These are phyloP conservation scores for Thermomyces lanuginosus DNA, from an alignment of 2,329 filamentous ascomycete species.

Conservation along the genomic window DNA sequence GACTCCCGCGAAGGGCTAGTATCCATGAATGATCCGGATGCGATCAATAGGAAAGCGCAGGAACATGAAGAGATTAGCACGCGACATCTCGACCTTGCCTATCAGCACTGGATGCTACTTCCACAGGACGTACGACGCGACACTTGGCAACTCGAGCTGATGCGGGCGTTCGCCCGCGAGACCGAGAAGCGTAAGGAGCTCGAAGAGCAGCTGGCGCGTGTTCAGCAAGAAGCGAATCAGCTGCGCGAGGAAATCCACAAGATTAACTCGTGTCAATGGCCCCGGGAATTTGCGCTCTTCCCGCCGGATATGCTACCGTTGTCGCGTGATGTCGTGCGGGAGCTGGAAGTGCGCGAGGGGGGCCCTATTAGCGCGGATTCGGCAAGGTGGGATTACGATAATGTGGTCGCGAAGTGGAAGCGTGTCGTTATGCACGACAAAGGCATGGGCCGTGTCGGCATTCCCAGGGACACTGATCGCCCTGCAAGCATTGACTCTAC, in stretches of 20 bases:
- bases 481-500: no score
- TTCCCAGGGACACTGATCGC: no score
- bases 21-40: constrained; percentile 18
- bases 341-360: constrained; percentile 21
- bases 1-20: constrained; percentile 22
- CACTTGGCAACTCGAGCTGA: constrained; percentile 32
- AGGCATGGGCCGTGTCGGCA: constrained; percentile 24
- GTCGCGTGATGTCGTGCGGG: constrained; percentile 21
- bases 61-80: constrained; percentile 52
- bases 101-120: constrained; percentile 57
- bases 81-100: constrained; percentile 63
- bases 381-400: constrained; percentile 32
- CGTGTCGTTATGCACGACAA: constrained; percentile 31
- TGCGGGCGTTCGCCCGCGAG: constrained; percentile 31
- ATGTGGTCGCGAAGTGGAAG: constrained; percentile 33
- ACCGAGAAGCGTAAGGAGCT: constrained; percentile 27
- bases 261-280: constrained; percentile 32
- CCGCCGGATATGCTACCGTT: constrained; percentile 30
- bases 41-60: constrained; percentile 34
- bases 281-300: constrained; percentile 32
- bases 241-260: constrained; percentile 32
- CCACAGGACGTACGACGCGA: constrained; percentile 36
- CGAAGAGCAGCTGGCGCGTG: constrained; percentile 27
- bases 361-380: constrained; percentile 17
- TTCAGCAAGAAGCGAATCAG: constrained; percentile 33